phyloP scores from a whole-genome alignment of 345 rosid species.

The Clarkia xantiana region DNA sequence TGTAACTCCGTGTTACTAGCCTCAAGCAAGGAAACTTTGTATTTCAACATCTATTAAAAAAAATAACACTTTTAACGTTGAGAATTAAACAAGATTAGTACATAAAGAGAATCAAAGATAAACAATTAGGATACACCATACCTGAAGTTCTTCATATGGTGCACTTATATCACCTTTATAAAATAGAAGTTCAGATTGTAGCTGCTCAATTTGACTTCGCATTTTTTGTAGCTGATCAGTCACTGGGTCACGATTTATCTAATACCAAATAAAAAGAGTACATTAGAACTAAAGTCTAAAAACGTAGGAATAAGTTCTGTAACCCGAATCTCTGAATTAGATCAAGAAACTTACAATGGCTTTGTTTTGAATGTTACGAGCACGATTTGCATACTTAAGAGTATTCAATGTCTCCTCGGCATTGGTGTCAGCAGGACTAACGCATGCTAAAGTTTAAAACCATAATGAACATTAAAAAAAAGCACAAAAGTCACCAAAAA shows the following conservation, averaged over 20 bases:
- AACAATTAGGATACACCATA: constrained; percentile 9
- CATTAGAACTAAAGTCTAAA: not conserved
- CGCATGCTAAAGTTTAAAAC: constrained; percentile 45
- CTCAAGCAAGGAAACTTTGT: constrained; percentile 73
- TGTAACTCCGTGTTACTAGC: constrained; percentile 67
- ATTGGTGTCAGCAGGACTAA: constrained; percentile 96
- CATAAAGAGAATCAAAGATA: not conserved
- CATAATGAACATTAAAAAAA: not conserved
- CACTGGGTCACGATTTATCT: constrained; percentile 92
- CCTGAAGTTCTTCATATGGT: constrained; percentile 90
- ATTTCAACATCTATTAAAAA: constrained; percentile 56
- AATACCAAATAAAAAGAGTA: constrained; percentile 3
- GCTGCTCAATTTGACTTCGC: constrained; percentile 89
- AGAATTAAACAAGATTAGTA: not conserved
- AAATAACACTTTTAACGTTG: not conserved
- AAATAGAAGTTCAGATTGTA: constrained; percentile 75
- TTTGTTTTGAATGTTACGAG: constrained; percentile 93
- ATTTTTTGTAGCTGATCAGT: constrained; percentile 69
- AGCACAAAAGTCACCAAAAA: not conserved
- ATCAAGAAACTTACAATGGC: constrained; percentile 53
- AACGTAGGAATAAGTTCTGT: not conserved
- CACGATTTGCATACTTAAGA: constrained; percentile 92
- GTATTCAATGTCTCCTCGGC: constrained; percentile 96
- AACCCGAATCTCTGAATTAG: not conserved
- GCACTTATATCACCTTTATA: constrained; percentile 53